Evolutionary conservation across 257 asterid genomes (phyloP), one percentile per base, ranked within the genome.

Genomic region (Ilex asprella): DNA sequence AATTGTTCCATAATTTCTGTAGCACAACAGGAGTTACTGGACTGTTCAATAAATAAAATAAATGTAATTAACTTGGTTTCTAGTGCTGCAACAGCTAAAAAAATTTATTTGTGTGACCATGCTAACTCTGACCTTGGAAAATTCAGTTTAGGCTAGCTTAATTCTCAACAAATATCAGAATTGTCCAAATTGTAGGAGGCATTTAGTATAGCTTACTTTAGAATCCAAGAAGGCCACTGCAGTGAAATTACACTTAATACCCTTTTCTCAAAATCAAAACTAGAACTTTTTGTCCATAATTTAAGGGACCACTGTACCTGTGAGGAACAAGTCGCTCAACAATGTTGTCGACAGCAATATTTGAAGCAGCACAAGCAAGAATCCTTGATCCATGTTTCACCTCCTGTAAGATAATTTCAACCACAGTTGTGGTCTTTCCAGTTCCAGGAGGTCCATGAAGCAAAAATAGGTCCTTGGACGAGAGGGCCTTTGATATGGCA

Each of bases 381-480:
- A 92, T 80, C 73, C 86, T 92, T 4, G 89, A 85, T 43, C 97
- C 99, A 60, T 85, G 94, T 84, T 89, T 89, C 71, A 85, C 96
- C 83, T 92, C 99, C 81, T 92, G 99, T 67, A 92, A 79, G 71
- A 92, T 89, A 69, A 86, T 86, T 71, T 92, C 99, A 56, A 92
- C 88, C 74, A 92, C 91, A 30, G 99, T 89, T 11, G 99, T 92
- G n/a, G 99, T 92, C 78, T 92, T 92, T 79, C 99, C 97, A 56
- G 99, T 92, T 75, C 97, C 97, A 63, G 99, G 99, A 68, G 97
- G 99, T 44, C 97, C 99, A 63, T 92, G 97, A 79, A 92, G 81
- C 86, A 92, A 83, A 82, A 92, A 85, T 74, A 92, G 72, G 74
- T 87, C 95, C 81, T 85, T 92, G 79, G 99, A 89, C 51, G 95